These are phyloP conservation scores for Glycine soja DNA, from an alignment of 306 rosid species.

Conservation along the genomic window DNA sequence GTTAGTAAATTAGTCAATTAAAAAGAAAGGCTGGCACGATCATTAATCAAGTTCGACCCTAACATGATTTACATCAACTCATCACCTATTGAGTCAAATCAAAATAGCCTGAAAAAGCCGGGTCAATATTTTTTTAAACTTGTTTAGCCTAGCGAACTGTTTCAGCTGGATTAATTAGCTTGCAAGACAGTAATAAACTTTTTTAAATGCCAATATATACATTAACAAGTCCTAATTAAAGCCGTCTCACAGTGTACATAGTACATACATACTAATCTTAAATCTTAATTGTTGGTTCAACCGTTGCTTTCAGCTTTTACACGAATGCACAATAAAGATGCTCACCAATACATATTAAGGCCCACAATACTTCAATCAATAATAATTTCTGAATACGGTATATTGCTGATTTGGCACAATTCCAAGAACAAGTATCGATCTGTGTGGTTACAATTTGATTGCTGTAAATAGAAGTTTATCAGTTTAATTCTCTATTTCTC, in stretches of 20 bases:
- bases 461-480: background rate
- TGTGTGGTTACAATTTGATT: constrained; percentile 2
- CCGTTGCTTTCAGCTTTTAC: constrained; percentile 17
- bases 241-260: background rate
- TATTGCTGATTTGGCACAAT: background rate
- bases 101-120: background rate
- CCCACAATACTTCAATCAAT: background rate
- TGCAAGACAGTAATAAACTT: background rate
- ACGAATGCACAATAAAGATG: background rate
- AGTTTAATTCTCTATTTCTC: background rate
- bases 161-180: background rate
- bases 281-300: background rate
- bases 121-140: too few species aligned
- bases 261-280: background rate
- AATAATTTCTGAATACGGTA: background rate
- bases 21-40: too few species aligned
- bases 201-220: background rate
- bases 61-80: background rate
- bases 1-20: too few species aligned
- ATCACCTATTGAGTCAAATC: background rate
- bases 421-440: background rate
- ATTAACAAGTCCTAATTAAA: background rate
- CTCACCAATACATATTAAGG: background rate
- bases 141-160: too few species aligned
- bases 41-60: too few species aligned